Percentiles rank a stretch among this genome's conserved stretches.
These are phyloP conservation scores for Colletotrichum eleusines DNA, from an alignment of 2,329 filamentous ascomycete genomes.

Conservation along the genomic window DNA sequence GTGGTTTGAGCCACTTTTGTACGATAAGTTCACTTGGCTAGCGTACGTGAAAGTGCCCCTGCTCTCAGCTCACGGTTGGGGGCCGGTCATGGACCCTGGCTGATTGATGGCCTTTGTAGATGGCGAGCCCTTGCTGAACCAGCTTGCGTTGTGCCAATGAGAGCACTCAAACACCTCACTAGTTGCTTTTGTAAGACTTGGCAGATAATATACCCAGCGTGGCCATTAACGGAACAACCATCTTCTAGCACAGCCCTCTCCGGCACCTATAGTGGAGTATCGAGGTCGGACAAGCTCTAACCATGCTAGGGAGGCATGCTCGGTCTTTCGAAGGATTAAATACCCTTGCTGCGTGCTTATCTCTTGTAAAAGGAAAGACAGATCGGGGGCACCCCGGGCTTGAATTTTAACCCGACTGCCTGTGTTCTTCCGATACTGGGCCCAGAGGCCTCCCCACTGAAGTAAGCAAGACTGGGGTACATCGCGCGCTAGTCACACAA, in stretches of 20 bases:
- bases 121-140: constrained; percentile 1
- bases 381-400: neutral
- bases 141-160: neutral
- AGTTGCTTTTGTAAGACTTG: constrained; percentile 16
- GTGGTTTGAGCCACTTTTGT: neutral
- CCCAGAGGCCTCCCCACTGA: constrained; percentile 5
- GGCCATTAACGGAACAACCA: neutral
- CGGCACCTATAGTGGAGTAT: no score
- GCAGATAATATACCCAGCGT: constrained; percentile 31
- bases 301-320: neutral
- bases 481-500: constrained; percentile 2
- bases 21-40: neutral
- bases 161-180: neutral
- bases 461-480: constrained; percentile 14
- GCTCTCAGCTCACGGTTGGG: no score
- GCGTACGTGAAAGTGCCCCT: neutral
- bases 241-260: constrained; percentile 28
- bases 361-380: neutral
- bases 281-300: neutral
- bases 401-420: neutral
- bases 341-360: neutral
- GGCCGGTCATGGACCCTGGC: no score
- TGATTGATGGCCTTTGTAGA: no score
- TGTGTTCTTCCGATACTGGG: neutral
- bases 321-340: neutral